A percentile compares a stretch with the other conserved stretches of the same genome.
Conservation (phyloP, 805 yeast species). For the Ogataea pilisensis region DNA sequence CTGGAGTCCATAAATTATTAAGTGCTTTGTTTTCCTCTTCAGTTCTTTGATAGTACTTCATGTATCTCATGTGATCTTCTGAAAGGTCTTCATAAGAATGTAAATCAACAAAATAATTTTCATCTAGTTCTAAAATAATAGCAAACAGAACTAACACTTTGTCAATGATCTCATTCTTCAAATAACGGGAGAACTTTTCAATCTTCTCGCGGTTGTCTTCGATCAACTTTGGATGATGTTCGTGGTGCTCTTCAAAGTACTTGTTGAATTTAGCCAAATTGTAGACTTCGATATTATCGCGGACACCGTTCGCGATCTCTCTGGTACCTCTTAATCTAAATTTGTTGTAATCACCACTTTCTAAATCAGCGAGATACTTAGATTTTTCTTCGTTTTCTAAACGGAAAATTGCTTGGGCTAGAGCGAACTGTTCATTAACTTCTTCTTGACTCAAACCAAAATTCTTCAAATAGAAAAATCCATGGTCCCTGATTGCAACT, state of each 20-base stretch:
- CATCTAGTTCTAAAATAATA: constrained; percentile 32
- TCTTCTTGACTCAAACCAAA: constrained; percentile 27
- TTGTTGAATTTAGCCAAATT: constrained; percentile 33
- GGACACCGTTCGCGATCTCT: constrained; percentile 29
- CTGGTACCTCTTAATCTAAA: constrained; percentile 32
- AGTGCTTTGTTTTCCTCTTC: constrained; percentile 30
- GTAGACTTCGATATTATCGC: constrained; percentile 30
- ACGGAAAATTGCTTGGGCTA: constrained; percentile 29
- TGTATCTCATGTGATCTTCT: constrained; percentile 33
- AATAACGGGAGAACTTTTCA: constrained; percentile 4
- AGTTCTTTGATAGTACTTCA: constrained; percentile 31
- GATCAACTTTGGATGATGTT: constrained; percentile 4
- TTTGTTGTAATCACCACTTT: constrained; percentile 32
- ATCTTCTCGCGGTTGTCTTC: constrained; percentile 6
- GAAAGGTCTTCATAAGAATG: constrained; percentile 33
- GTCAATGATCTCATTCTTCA: constrained; percentile 17
- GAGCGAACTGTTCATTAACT: constrained; percentile 26
- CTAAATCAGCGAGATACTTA: constrained; percentile 26
- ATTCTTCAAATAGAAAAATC: constrained; percentile 31
- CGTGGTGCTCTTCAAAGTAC: constrained; percentile 9
- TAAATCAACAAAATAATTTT: constrained; percentile 30
- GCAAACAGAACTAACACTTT: constrained; percentile 32
- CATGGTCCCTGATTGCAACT: constrained; percentile 29
- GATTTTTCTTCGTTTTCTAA: constrained; percentile 29
- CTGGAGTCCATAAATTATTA: constrained; percentile 32